Evolutionary conservation across 2,329 filamentous ascomycete species (phyloP).

Genomic region (Ascochyta fabae): DNA sequence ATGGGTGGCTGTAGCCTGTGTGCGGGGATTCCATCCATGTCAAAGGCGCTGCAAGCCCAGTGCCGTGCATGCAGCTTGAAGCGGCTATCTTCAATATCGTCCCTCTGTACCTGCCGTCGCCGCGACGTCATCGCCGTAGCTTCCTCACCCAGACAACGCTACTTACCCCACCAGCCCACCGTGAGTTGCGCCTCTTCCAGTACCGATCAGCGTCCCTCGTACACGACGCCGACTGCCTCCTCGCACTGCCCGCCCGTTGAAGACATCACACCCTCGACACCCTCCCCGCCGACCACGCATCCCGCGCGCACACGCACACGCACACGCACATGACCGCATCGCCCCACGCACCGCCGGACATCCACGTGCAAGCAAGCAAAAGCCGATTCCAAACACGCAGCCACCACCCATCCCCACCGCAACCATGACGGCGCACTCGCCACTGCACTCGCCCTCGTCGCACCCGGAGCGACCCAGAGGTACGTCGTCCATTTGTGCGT

Average conservation of each 20-base stretch:
- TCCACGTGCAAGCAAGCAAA: constrained; percentile 24
- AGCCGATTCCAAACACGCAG: constrained; percentile 6
- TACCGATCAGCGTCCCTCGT: constrained; percentile 7
- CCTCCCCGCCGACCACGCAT: neutral
- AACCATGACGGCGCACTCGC: constrained; percentile 46
- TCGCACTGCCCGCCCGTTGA: neutral
- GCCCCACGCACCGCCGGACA: constrained; percentile 5
- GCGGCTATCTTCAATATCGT: neutral
- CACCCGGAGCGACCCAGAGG: constrained; percentile 55
- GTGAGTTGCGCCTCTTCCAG: constrained; percentile 13
- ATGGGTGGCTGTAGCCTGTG: too few species aligned
- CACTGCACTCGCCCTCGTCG: constrained; percentile 45
- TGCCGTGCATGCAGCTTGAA: constrained; percentile 6
- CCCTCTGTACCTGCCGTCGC: constrained; percentile 1
- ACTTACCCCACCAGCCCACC: constrained; percentile 13
- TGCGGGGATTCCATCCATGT: constrained; percentile 8
- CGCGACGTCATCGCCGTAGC: constrained; percentile 10
- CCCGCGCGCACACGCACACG: constrained; percentile 1
- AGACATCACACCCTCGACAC: neutral
- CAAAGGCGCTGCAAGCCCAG: constrained; percentile 5
- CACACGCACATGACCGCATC: neutral
- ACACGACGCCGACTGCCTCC: constrained; percentile 6
- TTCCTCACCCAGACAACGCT: constrained; percentile 15
- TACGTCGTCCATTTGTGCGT: constrained; percentile 22
- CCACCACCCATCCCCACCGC: constrained; percentile 13